These are phyloP conservation scores for Lepidopterella palustris DNA, from an alignment of 495 filamentous ascomycete species.

Conservation along the genomic window DNA sequence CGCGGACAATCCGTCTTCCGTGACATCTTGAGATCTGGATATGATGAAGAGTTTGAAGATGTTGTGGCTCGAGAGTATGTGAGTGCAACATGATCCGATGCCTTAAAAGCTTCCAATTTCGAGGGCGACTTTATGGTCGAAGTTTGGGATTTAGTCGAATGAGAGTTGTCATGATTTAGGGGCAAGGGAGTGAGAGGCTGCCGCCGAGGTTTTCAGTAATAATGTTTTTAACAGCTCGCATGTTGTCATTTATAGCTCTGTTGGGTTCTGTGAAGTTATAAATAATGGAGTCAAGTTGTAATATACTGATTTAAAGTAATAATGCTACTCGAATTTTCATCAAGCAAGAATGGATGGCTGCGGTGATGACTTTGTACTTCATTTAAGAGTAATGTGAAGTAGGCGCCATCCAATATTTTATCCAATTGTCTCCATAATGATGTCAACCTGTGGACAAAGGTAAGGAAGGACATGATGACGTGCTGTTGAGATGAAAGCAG, in stretches of 20 bases:
- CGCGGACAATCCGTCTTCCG: slow-evolving; percentile 45
- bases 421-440: background rate
- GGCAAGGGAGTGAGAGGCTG: slow-evolving; percentile 22
- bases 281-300: background rate
- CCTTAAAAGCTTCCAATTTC: slow-evolving; percentile 40
- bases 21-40: slow-evolving; percentile 32
- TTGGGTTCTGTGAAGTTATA: background rate
- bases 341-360: too few species aligned
- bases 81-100: slow-evolving; percentile 38
- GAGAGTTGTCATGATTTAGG: slow-evolving; percentile 30
- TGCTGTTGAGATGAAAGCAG: background rate
- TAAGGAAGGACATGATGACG: background rate
- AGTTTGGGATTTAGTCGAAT: slow-evolving; percentile 35
- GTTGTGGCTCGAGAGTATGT: slow-evolving; percentile 37
- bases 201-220: slow-evolving; percentile 37
- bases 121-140: slow-evolving; percentile 37
- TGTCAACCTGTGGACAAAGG: too few species aligned
- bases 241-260: background rate
- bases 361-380: too few species aligned
- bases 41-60: slow-evolving; percentile 38
- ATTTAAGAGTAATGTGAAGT: background rate
- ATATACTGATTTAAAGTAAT: background rate
- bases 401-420: background rate
- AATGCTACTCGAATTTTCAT: too few species aligned
- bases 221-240: slow-evolving; percentile 31